A percentile compares a stretch with the other conserved stretches of the same genome.
Evolutionary conservation across 805 yeast genomes (phyloP).

Genomic region (Schwanniomyces vanrijiae): DNA sequence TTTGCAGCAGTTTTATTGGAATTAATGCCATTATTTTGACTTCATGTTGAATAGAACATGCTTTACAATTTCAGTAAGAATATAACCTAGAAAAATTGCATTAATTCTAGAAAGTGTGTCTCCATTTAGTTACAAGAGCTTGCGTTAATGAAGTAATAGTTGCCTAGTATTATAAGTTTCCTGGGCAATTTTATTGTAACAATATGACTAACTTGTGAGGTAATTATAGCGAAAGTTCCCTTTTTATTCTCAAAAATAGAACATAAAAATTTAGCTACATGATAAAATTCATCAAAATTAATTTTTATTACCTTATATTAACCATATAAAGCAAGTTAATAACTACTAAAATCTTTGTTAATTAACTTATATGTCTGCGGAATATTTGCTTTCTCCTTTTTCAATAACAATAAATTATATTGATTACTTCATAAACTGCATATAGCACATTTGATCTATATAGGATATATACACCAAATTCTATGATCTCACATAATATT

Average conservation of each 20-base stretch:
- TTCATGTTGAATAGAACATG: slow-evolving; percentile 33
- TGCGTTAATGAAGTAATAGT: slow-evolving; percentile 42
- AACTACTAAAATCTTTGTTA: no score
- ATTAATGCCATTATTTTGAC: slow-evolving; percentile 39
- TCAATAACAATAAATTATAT: no score
- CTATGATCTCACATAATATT: no score
- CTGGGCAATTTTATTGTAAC: slow-evolving; percentile 46
- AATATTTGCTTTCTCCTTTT: no score
- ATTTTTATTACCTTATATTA: slow-evolving; percentile 39
- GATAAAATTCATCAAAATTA: slow-evolving; percentile 43
- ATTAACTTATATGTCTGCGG: no score
- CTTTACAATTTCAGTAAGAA: slow-evolving; percentile 39
- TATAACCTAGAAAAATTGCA: slow-evolving; percentile 47
- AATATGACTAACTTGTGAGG: slow-evolving; percentile 48
- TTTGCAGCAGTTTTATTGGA: slow-evolving; percentile 42
- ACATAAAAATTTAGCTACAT: slow-evolving; percentile 44
- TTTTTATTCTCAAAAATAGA: slow-evolving; percentile 38
- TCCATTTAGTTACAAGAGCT: slow-evolving; percentile 49
- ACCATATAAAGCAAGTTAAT: no score
- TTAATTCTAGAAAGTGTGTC: slow-evolving; percentile 46
- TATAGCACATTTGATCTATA: no score
- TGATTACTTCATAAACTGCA: no score
- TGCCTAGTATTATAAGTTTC: slow-evolving; percentile 49
- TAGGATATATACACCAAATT: no score
- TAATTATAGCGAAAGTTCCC: slow-evolving; percentile 44